Conservation (phyloP, 768 basidiomycete species). For the Astraeus odoratus region DNA sequence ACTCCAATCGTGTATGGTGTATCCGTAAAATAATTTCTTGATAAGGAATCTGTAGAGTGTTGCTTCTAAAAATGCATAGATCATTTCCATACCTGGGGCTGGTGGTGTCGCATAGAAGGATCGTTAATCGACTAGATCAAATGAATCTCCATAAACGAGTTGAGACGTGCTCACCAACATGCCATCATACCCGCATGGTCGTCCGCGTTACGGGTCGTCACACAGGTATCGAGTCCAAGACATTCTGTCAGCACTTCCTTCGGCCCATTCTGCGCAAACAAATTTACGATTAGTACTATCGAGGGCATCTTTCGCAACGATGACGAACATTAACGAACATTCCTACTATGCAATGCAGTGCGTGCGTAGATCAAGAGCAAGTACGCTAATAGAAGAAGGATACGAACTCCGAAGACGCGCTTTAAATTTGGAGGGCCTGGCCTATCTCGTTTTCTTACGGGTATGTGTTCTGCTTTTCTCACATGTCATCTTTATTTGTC, state of each 20-base stretch:
- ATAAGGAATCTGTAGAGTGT: slow-evolving; percentile 86
- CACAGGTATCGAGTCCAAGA: slow-evolving; percentile 89
- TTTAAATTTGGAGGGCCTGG: slow-evolving; percentile 66
- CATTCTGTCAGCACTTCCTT: slow-evolving; percentile 83
- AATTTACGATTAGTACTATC: slow-evolving; percentile 83
- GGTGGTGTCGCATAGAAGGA: slow-evolving; percentile 86
- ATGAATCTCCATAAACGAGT: not conserved
- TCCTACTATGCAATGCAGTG: slow-evolving; percentile 80
- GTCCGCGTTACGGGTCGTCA: slow-evolving; percentile 90
- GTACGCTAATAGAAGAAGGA: no score
- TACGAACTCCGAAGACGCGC: slow-evolving; percentile 18
- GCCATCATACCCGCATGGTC: slow-evolving; percentile 89
- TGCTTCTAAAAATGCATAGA: slow-evolving; percentile 79
- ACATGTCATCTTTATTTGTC: no score
- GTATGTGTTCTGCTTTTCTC: no score
- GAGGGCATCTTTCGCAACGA: slow-evolving; percentile 94
- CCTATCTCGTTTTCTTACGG: slow-evolving; percentile 95
- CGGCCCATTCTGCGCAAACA: slow-evolving; percentile 83
- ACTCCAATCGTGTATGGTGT: slow-evolving; percentile 99
- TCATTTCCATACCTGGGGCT: slow-evolving; percentile 89
- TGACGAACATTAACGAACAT: slow-evolving; percentile 98
- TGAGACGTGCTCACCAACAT: slow-evolving; percentile 58
- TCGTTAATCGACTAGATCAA: not conserved
- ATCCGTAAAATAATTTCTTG: no score
- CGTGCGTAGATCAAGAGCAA: slow-evolving; percentile 2